Base-by-base conservation (phyloP, 768 basidiomycete species). In the Podaxis sp. region DNA sequence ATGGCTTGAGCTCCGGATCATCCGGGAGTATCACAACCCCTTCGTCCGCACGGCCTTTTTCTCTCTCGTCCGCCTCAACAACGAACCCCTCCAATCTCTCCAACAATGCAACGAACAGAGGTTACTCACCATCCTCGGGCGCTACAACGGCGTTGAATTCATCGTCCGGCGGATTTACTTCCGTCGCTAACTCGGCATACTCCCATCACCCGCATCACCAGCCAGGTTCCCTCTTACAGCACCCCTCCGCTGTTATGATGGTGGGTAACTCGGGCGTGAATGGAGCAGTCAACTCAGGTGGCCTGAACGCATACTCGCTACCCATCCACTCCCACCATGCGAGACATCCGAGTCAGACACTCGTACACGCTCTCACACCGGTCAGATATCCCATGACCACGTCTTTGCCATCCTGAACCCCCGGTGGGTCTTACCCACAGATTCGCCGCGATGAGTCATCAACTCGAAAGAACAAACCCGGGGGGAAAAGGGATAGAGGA, bases 331-430 rank as follows among this genome's bases (percentile, higher is more conserved):
- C 66, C 61, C 65, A 65, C 51, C 67, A 72, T 72, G 58, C 66
- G 66, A 70, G 73, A 65, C 71, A 73, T 40, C 62, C 71, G 63
- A 67, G 67, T 54, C 80, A 77, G 56, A 72, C 81, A 54, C 71
- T 82, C 52, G 76, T 81, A 10, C 78, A 77, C 67, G 75, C 77
- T 67, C 72, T 81, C 63, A 75, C 77, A 62, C 77, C 80, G 66
- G 74, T 76, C 70, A 69, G 72, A 64, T 71, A 73, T 54, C 60
- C 71, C 51, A 52, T 65, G 46, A 30, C 64, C n/a, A 60, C 65
- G n/a, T 66, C 65, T 13, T 54, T 65, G 64, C 54, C 65, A 53
- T 67, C 57, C 49, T 63, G 56, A 63, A 46, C 8, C 2, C 40
- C 38, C 59, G 38, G 5, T 44, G 41, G 44, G 44, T 28, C 57